Conservation (phyloP, 2,329 filamentous ascomycete genomes). For the Colletotrichum sansevieriae region DNA sequence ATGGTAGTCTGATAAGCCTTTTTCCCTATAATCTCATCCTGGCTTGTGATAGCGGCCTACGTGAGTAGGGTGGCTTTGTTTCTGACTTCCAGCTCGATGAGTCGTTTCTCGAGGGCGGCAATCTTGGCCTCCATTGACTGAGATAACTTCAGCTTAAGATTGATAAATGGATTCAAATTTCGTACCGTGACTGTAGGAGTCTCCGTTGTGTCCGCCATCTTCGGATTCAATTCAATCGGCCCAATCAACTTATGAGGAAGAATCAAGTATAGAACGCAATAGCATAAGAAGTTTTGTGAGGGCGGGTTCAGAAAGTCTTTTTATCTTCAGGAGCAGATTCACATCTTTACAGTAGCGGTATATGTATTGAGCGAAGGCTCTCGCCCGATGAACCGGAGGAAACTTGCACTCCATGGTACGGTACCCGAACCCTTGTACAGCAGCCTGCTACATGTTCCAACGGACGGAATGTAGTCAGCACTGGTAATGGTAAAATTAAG, state of each 20-base stretch:
- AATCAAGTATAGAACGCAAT: background rate
- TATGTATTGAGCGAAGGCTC: constrained; percentile 4
- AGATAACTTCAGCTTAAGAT: background rate
- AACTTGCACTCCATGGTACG: background rate
- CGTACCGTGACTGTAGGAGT: background rate
- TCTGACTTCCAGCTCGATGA: background rate
- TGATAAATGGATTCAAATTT: background rate
- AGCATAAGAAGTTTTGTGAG: background rate
- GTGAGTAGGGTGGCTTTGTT: constrained; percentile 1
- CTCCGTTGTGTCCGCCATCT: background rate
- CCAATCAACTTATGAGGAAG: background rate
- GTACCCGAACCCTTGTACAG: background rate
- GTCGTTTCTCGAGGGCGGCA: background rate
- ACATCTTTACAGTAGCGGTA: background rate
- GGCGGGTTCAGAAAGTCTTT: background rate
- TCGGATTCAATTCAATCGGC: background rate
- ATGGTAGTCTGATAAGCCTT: no score
- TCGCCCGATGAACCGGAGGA: background rate
- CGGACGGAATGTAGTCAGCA: background rate
- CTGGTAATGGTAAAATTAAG: background rate
- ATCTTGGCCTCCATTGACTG: constrained; percentile 4
- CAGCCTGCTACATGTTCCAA: background rate
- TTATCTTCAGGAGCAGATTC: background rate
- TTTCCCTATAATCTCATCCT: no score
- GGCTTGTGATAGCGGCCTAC: background rate